Evolutionary conservation across 441 rosid genomes (phyloP), one percentile per base, ranked within the genome.

Genomic region (Pelargonium australe): DNA sequence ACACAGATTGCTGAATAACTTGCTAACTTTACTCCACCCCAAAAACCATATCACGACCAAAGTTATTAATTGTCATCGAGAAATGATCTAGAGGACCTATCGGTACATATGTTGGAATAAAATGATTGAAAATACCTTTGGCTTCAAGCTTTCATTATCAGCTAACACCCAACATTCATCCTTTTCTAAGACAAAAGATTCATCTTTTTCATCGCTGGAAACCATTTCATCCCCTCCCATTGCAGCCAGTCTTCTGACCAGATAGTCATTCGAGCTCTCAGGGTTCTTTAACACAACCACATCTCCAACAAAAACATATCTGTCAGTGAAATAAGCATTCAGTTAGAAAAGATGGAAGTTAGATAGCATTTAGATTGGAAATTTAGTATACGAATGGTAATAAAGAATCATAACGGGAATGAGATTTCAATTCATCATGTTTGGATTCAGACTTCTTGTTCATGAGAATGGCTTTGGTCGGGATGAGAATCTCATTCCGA

Each of bases 121-220:
- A 5, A 19, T 16, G 20, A 57, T 68, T 64, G 23, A 45, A 20
- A 57, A 55, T 84, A 94, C 99, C 98, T 95, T 83, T 72, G 93
- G 83, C 78, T 85, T 85, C 81, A 89, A 66, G 45, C 82, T 82
- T 45, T 86, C 86, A 73, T 95, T 89, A 80, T 90, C 97, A 72
- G 92, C 95, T 80, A 87, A 64, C 37, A 95, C 90, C 99, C 99
- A 92, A 68, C 98, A 95, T 63, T 89, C 85, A 72, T 89, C 89
- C 73, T 79, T 82, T 4, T 87, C 85, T 40, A 95, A 89, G 80
- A 89, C 79, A 82, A 95, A 95, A 66, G 98, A 87, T 73, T 89
- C 86, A 14, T 95, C 98, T 73, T 87, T 86, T 72, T 85, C 83
- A 65, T 87, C 81, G 37, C 76, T 79, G 17, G 99, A 95, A 45